A percentile compares a stretch with the other conserved stretches of the same genome.
Evolutionary conservation across 495 filamentous ascomycete species (phyloP).

Genomic region (Penicillium psychrofluorescens): DNA sequence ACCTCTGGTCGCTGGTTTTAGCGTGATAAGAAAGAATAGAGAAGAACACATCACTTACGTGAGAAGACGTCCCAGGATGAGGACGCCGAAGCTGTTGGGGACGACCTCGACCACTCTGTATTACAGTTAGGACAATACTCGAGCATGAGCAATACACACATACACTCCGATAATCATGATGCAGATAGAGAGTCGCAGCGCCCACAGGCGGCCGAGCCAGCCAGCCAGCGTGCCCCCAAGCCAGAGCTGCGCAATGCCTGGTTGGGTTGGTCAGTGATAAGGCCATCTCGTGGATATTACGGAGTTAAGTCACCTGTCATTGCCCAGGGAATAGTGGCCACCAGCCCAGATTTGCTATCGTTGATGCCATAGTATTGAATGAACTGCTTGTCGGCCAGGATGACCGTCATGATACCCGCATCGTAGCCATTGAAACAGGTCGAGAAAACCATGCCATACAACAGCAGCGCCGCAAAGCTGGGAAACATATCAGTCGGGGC

Average conservation of each 20-base stretch:
- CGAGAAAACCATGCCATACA: conserved; percentile 28
- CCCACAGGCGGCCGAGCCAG: conserved; percentile 26
- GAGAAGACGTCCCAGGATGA: conserved; percentile 26
- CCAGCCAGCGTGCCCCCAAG: conserved; percentile 25
- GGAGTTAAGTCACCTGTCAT: conserved; percentile 17
- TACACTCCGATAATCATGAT: conserved; percentile 26
- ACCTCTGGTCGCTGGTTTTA: conserved; percentile 13
- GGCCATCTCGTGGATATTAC: background rate
- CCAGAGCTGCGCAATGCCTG: conserved; percentile 20
- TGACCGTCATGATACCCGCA: conserved; percentile 33
- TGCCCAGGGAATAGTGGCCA: conserved; percentile 32
- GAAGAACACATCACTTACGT: conserved; percentile 12
- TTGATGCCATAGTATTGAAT: conserved; percentile 26
- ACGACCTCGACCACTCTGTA: conserved; percentile 24
- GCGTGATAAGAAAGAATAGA: background rate
- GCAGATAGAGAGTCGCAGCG: conserved; percentile 22
- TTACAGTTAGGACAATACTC: background rate
- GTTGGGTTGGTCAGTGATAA: background rate
- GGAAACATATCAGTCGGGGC: background rate
- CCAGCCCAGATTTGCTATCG: conserved; percentile 18
- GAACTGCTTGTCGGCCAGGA: conserved; percentile 30
- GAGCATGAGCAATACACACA: conserved; percentile 2
- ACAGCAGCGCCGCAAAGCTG: conserved; percentile 20
- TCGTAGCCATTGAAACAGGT: conserved; percentile 35
- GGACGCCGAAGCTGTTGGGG: conserved; percentile 28